Conservation (phyloP, 768 basidiomycete genomes). For the Pleurotus djamor region DNA sequence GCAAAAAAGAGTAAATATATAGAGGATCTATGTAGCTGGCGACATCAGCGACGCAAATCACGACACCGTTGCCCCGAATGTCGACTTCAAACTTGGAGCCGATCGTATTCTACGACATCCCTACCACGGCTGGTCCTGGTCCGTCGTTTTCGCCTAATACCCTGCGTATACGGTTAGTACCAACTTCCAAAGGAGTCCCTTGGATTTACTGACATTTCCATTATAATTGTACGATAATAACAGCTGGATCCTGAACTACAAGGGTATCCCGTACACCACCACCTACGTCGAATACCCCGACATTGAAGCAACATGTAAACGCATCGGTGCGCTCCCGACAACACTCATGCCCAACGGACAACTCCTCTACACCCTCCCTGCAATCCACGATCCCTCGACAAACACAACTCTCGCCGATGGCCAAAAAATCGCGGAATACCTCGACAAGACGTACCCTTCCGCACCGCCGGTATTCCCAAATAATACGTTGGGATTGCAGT, state of each 20-base stretch:
- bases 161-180: too few species aligned
- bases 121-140: too few species aligned
- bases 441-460: slow-evolving; percentile 1
- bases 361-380: not conserved
- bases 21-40: too few species aligned
- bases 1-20: too few species aligned
- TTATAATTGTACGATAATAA: too few species aligned
- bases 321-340: slow-evolving; percentile 1
- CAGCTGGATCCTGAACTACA: not conserved
- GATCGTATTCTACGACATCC: too few species aligned
- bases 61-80: too few species aligned
- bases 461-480: not conserved
- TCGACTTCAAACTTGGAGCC: too few species aligned
- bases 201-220: too few species aligned
- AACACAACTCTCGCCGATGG: not conserved
- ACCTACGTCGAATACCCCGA: slow-evolving; percentile 2
- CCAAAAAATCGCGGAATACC: not conserved
- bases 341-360: not conserved
- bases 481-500: not conserved
- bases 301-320: not conserved
- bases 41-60: too few species aligned
- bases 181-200: too few species aligned
- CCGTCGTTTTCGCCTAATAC: too few species aligned
- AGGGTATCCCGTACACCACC: not conserved
- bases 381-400: not conserved